Conservation (phyloP, 2,329 filamentous ascomycete genomes). For the Capronia americana region DNA sequence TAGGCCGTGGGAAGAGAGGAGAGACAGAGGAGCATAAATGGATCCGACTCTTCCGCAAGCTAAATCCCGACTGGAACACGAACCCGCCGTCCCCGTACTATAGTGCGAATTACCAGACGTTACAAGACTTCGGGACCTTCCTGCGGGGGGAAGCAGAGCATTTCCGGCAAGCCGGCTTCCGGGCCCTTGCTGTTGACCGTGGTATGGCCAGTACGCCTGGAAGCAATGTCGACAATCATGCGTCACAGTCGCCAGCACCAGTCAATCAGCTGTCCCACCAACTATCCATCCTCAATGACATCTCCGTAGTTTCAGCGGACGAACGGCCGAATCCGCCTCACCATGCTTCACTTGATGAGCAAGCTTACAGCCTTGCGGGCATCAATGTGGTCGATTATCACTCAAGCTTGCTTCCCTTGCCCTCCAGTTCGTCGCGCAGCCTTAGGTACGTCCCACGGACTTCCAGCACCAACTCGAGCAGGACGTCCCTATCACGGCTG, state of each 20-base stretch:
- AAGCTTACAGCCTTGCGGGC: not conserved
- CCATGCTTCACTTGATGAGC: not conserved
- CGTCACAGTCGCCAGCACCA: not conserved
- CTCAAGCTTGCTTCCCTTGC: not conserved
- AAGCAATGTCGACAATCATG: not conserved
- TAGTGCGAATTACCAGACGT: not conserved
- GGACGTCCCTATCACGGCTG: not conserved
- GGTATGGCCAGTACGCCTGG: not conserved
- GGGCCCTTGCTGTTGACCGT: not conserved
- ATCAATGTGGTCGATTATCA: not conserved
- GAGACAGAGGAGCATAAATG: not conserved
- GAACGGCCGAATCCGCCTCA: not conserved
- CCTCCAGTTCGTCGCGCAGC: not conserved
- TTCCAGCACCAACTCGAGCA: not conserved
- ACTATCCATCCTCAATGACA: not conserved
- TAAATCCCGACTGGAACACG: not conserved
- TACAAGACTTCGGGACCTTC: not conserved
- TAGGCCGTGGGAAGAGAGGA: not conserved
- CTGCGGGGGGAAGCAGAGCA: not conserved
- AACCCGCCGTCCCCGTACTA: not conserved
- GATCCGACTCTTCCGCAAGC: not conserved
- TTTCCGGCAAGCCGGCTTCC: not conserved
- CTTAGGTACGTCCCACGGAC: not conserved
- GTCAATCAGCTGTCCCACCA: not conserved
- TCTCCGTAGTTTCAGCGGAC: not conserved